Evolutionary conservation across 2,329 filamentous ascomycete genomes (phyloP).

Genomic region (Fusarium poae): DNA sequence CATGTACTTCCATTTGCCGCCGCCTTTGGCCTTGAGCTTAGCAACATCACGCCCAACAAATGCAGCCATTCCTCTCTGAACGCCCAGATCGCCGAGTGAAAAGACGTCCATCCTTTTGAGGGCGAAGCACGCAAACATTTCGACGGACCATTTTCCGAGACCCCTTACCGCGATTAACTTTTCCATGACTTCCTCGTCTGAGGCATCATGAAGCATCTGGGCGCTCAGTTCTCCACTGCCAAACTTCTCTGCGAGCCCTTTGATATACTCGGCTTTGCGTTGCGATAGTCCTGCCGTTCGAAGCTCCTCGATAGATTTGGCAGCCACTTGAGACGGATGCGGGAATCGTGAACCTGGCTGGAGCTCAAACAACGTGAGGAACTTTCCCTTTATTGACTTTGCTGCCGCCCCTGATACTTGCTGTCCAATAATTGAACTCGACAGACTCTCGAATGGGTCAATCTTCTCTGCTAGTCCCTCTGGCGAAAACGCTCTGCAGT

Average conservation of each 20-base stretch:
- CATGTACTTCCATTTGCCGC: conserved; percentile 99
- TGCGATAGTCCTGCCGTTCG: conserved; percentile 90
- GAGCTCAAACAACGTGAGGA: conserved; percentile 77
- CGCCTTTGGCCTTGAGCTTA: conserved; percentile 82
- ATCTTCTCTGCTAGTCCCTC: conserved; percentile 86
- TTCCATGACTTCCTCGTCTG: conserved; percentile 87
- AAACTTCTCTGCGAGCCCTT: conserved; percentile 88
- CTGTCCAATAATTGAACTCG: conserved; percentile 92
- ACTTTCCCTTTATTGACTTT: conserved; percentile 87
- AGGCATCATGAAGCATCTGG: conserved; percentile 79
- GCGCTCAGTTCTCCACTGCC: conserved; percentile 79
- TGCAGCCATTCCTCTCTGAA: conserved; percentile 93
- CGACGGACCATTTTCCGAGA: conserved; percentile 89
- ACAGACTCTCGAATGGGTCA: conserved; percentile 87
- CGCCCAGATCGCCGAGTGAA: conserved; percentile 89
- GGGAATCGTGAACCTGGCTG: conserved; percentile 70
- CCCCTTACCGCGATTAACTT: conserved; percentile 88
- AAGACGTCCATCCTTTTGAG: conserved; percentile 96
- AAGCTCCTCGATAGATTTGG: conserved; percentile 73
- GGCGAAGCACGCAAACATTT: conserved; percentile 99
- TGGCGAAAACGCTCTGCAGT: conserved; percentile 83
- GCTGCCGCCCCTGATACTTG: conserved; percentile 96
- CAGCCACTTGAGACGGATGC: conserved; percentile 77
- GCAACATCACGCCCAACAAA: conserved; percentile 85
- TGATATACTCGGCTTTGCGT: conserved; percentile 95